Conservation (phyloP, 2,329 filamentous ascomycete species). For the Coniochaeta sp. region DNA sequence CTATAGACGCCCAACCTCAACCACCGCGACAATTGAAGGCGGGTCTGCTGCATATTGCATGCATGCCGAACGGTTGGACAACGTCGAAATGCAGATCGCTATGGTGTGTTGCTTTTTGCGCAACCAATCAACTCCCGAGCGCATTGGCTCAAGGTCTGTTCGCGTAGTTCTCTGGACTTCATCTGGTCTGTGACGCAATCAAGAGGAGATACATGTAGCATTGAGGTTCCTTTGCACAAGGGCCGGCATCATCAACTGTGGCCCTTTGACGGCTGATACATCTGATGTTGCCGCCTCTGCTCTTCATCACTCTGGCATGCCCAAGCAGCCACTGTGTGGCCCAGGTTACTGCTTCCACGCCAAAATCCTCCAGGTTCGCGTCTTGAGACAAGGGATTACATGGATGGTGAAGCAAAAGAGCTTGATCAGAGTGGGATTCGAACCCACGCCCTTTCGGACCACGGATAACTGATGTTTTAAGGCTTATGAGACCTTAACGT, state of each 20-base stretch:
- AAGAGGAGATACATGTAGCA: not conserved
- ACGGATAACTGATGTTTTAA: too few species aligned
- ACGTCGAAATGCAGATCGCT: conserved; percentile 8
- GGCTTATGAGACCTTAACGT: too few species aligned
- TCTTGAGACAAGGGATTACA: too few species aligned
- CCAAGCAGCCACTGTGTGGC: too few species aligned
- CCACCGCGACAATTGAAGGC: not conserved
- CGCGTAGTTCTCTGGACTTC: not conserved
- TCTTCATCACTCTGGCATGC: too few species aligned
- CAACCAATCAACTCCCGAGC: conserved; percentile 13
- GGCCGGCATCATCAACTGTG: not conserved
- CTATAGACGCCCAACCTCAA: not conserved
- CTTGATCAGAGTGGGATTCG: not conserved
- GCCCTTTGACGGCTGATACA: not conserved
- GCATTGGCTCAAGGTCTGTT: conserved; percentile 4
- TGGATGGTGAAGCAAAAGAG: not conserved
- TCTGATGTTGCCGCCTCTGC: not conserved
- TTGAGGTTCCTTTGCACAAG: not conserved
- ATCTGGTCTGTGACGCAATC: not conserved
- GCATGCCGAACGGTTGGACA: conserved; percentile 2
- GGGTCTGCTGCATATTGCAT: not conserved
- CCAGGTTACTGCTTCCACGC: too few species aligned
- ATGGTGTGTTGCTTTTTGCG: not conserved
- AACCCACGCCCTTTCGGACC: not conserved
- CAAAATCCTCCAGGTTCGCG: too few species aligned